Evolutionary conservation across 2,329 filamentous ascomycete species (phyloP).

Genomic region (Calonectria ilicicola): DNA sequence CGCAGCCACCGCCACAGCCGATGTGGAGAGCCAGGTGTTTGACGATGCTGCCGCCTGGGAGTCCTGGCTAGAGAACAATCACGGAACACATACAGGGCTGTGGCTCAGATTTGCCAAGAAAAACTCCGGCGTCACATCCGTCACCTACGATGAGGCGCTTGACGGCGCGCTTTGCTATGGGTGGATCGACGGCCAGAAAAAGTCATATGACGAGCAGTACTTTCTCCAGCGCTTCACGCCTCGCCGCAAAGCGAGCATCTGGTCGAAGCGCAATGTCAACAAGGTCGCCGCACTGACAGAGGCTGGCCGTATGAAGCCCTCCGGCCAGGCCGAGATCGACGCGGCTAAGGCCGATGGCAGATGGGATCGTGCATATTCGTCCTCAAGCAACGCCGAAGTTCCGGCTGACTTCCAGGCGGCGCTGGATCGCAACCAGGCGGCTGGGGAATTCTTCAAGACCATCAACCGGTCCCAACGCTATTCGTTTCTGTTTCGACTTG

Average conservation of each 20-base stretch:
- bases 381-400: slow-evolving; percentile 57
- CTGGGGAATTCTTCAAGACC: slow-evolving; percentile 52
- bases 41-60: slow-evolving; percentile 28
- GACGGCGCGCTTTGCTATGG: slow-evolving; percentile 70
- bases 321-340: slow-evolving; percentile 63
- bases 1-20: not conserved
- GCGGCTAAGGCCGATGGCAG: slow-evolving; percentile 68
- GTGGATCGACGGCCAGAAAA: slow-evolving; percentile 72
- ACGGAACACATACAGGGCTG: slow-evolving; percentile 47
- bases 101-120: slow-evolving; percentile 65
- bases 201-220: slow-evolving; percentile 55
- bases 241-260: slow-evolving; percentile 64
- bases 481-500: slow-evolving; percentile 57
- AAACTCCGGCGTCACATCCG: slow-evolving; percentile 52
- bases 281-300: slow-evolving; percentile 59
- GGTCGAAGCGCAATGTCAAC: slow-evolving; percentile 70
- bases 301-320: slow-evolving; percentile 60
- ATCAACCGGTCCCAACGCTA: slow-evolving; percentile 61
- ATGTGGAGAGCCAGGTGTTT: slow-evolving; percentile 29
- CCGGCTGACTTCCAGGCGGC: slow-evolving; percentile 62
- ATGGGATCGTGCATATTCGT: slow-evolving; percentile 69
- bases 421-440: slow-evolving; percentile 52
- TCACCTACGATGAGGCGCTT: slow-evolving; percentile 64
- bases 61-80: slow-evolving; percentile 29
- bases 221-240: slow-evolving; percentile 71